Conservation (phyloP, 2,329 filamentous ascomycete genomes). For the Thielaviopsis ethacetica region DNA sequence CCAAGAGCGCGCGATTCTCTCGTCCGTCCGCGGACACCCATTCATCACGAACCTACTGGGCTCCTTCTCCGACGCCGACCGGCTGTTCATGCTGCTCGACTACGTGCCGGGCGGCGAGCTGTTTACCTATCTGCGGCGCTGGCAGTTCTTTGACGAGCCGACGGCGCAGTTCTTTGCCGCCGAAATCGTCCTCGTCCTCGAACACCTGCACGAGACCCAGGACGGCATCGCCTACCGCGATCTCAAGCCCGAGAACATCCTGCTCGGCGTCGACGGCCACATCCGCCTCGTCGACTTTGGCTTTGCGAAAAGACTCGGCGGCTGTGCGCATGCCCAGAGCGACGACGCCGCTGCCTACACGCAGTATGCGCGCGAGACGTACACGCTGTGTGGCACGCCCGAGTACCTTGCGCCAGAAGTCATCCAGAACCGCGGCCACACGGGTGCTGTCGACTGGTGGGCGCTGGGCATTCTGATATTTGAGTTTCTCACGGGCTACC, state of each 20-base stretch:
- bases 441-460: slow-evolving; percentile 74
- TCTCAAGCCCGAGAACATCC: slow-evolving; percentile 67
- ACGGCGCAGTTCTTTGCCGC: slow-evolving; percentile 70
- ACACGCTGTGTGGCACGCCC: slow-evolving; percentile 69
- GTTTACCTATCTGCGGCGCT: slow-evolving; percentile 65
- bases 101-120: slow-evolving; percentile 74
- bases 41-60: slow-evolving; percentile 69
- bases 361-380: slow-evolving; percentile 47
- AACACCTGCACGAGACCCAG: slow-evolving; percentile 64
- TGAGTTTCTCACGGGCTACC: slow-evolving; percentile 72
- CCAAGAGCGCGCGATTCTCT: slow-evolving; percentile 64
- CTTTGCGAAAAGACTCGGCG: slow-evolving; percentile 63
- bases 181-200: slow-evolving; percentile 67
- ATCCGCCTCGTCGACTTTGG: slow-evolving; percentile 76
- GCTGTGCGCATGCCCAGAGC: neutral
- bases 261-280: slow-evolving; percentile 62
- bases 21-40: slow-evolving; percentile 61
- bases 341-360: neutral
- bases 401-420: slow-evolving; percentile 76
- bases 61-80: slow-evolving; percentile 65
- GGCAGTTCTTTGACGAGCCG: slow-evolving; percentile 62
- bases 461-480: slow-evolving; percentile 70
- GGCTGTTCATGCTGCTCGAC: slow-evolving; percentile 68
- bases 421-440: slow-evolving; percentile 66
- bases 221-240: slow-evolving; percentile 67